These are phyloP conservation scores for Talaromyces sp. DNA, from an alignment of 2,329 filamentous ascomycete species.

Conservation along the genomic window DNA sequence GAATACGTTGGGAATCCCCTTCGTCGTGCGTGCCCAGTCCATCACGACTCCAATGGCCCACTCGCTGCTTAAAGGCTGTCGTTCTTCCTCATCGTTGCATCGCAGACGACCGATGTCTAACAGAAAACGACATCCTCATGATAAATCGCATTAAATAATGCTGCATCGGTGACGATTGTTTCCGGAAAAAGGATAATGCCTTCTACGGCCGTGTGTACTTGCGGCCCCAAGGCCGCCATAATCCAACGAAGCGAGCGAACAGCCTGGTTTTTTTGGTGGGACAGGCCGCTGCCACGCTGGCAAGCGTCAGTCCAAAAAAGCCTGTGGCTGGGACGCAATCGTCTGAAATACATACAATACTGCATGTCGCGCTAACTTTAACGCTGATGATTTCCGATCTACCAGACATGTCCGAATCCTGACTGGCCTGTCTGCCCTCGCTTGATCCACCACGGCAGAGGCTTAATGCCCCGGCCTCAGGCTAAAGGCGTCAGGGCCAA, in stretches of 20 bases:
- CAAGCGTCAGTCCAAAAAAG: constrained; percentile 23
- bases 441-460: constrained; percentile 19
- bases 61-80: background rate
- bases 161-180: background rate
- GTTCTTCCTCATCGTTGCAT: background rate
- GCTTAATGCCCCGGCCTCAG: constrained; percentile 17
- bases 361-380: constrained; percentile 13
- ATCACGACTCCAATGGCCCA: background rate
- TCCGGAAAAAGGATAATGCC: constrained; percentile 4
- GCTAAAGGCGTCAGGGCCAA: constrained; percentile 20
- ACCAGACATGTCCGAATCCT: constrained; percentile 8
- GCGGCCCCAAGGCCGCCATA: background rate
- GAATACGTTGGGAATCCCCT: background rate
- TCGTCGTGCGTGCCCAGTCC: background rate
- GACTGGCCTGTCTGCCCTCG: constrained; percentile 10
- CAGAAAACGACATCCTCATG: background rate
- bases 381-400: constrained; percentile 15
- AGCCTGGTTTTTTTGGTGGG: constrained; percentile 3
- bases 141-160: constrained; percentile 3
- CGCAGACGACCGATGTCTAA: background rate
- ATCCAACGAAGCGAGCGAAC: background rate
- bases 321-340: constrained; percentile 13
- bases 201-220: background rate
- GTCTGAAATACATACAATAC: constrained; percentile 6
- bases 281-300: constrained; percentile 23